Evolutionary conservation across 139 green algal genomes (phyloP).

Genomic region (Gonium pectorale): DNA sequence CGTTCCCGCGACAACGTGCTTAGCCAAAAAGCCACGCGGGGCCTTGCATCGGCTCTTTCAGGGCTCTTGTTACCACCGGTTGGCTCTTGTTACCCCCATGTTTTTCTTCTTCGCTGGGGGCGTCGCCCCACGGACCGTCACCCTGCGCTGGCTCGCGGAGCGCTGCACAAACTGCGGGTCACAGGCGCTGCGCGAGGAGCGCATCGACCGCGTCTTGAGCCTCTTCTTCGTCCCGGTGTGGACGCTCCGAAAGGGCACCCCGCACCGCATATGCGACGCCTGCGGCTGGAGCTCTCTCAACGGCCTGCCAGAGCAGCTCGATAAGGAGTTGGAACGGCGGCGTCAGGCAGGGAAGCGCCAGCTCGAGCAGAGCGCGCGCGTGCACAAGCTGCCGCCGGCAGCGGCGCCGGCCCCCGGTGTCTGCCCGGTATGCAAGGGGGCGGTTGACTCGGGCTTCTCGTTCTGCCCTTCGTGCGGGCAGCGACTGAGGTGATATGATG

Average conservation of each 20-base stretch:
- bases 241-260: neutral
- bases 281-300: constrained; percentile 5
- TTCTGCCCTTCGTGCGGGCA: constrained; percentile 34
- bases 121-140: neutral
- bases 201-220: neutral
- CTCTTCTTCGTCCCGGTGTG: constrained; percentile 13
- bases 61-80: too few relatives aligned
- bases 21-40: too few relatives aligned
- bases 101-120: constrained; percentile 36
- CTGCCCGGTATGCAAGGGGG: neutral
- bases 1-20: too few relatives aligned
- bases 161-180: constrained; percentile 1
- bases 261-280: neutral
- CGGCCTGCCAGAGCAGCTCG: neutral
- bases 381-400: neutral
- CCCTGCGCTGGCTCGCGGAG: neutral
- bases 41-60: too few relatives aligned
- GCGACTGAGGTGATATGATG: too few relatives aligned
- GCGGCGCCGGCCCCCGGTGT: neutral
- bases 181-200: neutral
- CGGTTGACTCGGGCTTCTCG: neutral
- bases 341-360: neutral
- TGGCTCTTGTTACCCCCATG: too few relatives aligned
- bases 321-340: neutral
- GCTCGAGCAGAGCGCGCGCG: neutral